Conservation (phyloP, 768 basidiomycete species). For the Russula sp. region DNA sequence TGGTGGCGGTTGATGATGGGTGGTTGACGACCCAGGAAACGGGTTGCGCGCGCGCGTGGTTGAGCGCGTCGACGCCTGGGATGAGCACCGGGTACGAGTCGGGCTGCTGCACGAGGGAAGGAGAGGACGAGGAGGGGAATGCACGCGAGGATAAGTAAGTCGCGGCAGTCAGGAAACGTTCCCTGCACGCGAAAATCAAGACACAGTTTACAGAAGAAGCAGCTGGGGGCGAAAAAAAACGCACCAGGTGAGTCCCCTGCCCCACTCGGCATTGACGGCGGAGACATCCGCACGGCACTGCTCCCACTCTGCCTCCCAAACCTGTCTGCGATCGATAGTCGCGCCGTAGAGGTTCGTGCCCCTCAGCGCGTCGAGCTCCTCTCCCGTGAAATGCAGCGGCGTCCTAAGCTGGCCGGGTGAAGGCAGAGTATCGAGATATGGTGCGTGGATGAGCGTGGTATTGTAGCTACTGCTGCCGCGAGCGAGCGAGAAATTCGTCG, state of each 20-base stretch:
- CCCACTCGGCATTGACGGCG: conserved; percentile 36
- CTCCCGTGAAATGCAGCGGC: conserved; percentile 58
- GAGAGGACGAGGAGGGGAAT: conserved; percentile 60
- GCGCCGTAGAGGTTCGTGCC: conserved; percentile 82
- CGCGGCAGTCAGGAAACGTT: conserved; percentile 58
- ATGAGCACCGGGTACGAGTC: conserved; percentile 70
- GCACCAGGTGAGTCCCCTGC: conserved; percentile 58
- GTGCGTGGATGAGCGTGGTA: conserved; percentile 33
- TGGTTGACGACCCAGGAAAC: conserved; percentile 69
- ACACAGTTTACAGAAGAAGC: background rate
- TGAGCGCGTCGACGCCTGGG: conserved; percentile 81
- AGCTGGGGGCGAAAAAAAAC: conserved; percentile 19
- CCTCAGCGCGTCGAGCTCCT: conserved; percentile 57
- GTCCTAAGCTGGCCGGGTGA: conserved; percentile 49
- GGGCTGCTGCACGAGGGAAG: conserved; percentile 44
- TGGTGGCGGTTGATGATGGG: background rate
- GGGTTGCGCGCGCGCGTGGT: conserved; percentile 73
- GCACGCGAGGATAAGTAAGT: conserved; percentile 84
- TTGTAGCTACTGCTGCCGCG: conserved; percentile 10
- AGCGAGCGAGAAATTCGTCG: too few species aligned
- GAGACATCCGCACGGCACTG: conserved; percentile 41
- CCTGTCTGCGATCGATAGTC: conserved; percentile 52
- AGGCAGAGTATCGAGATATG: conserved; percentile 69
- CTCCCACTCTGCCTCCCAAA: conserved; percentile 59
- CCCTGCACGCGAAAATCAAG: too few species aligned